These are phyloP conservation scores for Lentinula boryana DNA, from an alignment of 768 basidiomycete species.

Conservation along the genomic window DNA sequence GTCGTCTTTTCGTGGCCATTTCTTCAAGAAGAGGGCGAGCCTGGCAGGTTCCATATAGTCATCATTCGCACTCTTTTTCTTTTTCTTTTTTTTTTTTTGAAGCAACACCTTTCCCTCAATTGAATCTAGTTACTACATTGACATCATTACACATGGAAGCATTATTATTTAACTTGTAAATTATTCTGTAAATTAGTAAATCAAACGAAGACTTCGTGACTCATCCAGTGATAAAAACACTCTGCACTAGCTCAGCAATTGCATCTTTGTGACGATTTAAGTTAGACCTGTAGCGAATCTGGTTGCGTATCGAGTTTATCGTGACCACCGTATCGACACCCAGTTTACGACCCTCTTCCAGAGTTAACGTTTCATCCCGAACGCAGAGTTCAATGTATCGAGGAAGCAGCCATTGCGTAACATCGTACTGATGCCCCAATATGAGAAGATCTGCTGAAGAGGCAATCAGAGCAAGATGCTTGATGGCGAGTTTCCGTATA, in stretches of 20 bases:
- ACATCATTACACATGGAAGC: too few relatives aligned
- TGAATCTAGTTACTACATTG: too few relatives aligned
- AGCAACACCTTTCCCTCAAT: too few relatives aligned
- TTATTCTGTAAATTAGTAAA: not conserved
- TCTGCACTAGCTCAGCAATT: not conserved
- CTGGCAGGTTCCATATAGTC: too few relatives aligned
- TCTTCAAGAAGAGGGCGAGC: not conserved
- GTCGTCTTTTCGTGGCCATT: not conserved
- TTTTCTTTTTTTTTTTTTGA: too few relatives aligned
- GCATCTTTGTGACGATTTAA: constrained; percentile 6
- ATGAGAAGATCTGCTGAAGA: constrained; percentile 26
- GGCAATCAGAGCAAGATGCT: constrained; percentile 18
- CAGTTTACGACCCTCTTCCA: constrained; percentile 6
- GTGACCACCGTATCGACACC: not conserved
- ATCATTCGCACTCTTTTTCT: too few relatives aligned
- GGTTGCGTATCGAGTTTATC: not conserved
- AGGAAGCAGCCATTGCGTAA: constrained; percentile 28
- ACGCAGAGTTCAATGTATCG: constrained; percentile 25
- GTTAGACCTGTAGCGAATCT: constrained; percentile 7
- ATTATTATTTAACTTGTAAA: not conserved
- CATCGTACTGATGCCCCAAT: constrained; percentile 21
- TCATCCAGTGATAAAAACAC: not conserved
- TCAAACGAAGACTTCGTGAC: too few relatives aligned
- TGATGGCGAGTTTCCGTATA: constrained; percentile 24
- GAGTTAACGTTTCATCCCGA: not conserved